Evolutionary conservation across 2,329 filamentous ascomycete genomes (phyloP).

Genomic region (Teratosphaeria viscida): DNA sequence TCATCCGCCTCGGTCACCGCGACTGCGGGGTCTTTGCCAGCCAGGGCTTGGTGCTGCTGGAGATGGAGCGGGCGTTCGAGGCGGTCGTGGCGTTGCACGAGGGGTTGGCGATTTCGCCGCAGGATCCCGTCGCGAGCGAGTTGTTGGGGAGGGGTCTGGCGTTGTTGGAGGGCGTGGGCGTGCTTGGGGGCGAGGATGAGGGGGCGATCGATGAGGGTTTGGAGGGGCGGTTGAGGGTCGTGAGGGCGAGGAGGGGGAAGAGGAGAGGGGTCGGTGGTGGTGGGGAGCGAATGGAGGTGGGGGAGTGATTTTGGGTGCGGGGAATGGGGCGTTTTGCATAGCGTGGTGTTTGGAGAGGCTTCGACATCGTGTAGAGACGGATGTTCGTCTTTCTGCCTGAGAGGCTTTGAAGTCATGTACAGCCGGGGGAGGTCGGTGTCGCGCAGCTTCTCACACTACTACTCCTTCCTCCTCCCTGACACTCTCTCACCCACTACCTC

Average conservation of each 20-base stretch:
- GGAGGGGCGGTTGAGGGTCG: background rate
- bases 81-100: slow-evolving; percentile 78
- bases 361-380: too few relatives aligned
- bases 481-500: too few relatives aligned
- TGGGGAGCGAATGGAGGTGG: background rate
- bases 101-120: slow-evolving; percentile 65
- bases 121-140: slow-evolving; percentile 73
- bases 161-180: slow-evolving; percentile 44
- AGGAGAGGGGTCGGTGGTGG: background rate
- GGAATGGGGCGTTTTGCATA: too few relatives aligned
- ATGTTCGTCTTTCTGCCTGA: too few relatives aligned
- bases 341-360: too few relatives aligned
- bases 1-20: slow-evolving; percentile 66
- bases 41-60: slow-evolving; percentile 75
- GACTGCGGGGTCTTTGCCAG: slow-evolving; percentile 69
- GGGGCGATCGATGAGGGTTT: slow-evolving; percentile 15
- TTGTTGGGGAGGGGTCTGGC: slow-evolving; percentile 61
- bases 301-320: background rate
- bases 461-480: too few relatives aligned
- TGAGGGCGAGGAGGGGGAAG: background rate
- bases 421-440: too few relatives aligned
- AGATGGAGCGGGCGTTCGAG: slow-evolving; percentile 62
- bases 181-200: slow-evolving; percentile 38
- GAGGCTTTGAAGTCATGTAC: too few relatives aligned
- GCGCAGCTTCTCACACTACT: too few relatives aligned